Evolutionary conservation across 805 yeast genomes (phyloP).

Genomic region (Metschnikowia santaceciliae): DNA sequence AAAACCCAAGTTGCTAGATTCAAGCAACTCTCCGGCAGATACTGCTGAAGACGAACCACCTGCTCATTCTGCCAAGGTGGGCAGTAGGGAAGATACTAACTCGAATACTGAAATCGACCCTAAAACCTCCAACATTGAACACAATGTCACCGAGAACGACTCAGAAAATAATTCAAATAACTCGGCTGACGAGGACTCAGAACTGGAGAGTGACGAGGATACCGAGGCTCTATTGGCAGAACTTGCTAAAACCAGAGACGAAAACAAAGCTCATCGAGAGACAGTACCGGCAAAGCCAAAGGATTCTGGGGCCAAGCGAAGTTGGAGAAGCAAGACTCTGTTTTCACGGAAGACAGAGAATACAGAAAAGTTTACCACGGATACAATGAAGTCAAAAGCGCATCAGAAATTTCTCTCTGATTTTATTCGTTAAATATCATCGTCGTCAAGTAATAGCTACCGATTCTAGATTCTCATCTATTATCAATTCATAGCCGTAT

Average conservation of each 20-base stretch:
- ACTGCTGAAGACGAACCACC: not conserved
- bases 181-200: not conserved
- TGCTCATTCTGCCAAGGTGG: not conserved
- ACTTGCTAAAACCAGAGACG: conserved; percentile 13
- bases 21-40: not conserved
- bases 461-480: not conserved
- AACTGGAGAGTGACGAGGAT: conserved; percentile 7
- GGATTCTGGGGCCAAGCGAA: not conserved
- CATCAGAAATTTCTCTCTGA: conserved; percentile 36
- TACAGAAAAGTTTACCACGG: conserved; percentile 24
- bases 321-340: conserved; percentile 3
- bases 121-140: too few species aligned
- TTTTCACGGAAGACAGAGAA: not conserved
- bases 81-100: not conserved
- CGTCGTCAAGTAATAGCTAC: not conserved
- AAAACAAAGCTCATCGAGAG: conserved; percentile 8
- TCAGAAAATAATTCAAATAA: not conserved
- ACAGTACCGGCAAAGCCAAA: not conserved
- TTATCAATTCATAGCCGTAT: not conserved
- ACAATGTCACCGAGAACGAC: not conserved
- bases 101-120: not conserved
- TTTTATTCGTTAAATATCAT: conserved; percentile 1
- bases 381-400: conserved; percentile 31
- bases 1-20: not conserved
- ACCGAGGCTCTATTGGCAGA: conserved; percentile 21